These are phyloP conservation scores for Platanthera zijinensis DNA, from an alignment of 106 monocot species.

Conservation along the genomic window DNA sequence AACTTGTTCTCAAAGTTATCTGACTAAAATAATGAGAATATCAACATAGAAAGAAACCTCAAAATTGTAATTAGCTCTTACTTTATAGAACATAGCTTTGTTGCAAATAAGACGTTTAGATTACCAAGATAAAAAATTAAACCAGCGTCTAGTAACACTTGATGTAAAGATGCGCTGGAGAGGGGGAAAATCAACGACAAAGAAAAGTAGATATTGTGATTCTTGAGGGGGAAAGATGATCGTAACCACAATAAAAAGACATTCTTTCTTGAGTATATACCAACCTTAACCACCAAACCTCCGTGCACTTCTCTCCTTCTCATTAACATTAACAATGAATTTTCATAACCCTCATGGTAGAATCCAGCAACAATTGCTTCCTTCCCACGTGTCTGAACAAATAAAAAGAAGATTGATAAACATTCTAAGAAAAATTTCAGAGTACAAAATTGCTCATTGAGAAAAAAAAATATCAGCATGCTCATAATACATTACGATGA, in stretches of 20 bases:
- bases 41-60: neutral
- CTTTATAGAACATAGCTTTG: neutral
- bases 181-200: neutral
- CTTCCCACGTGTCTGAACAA: conserved; percentile 53
- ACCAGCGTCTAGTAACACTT: neutral
- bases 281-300: conserved; percentile 92
- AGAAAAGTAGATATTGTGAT: neutral
- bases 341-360: conserved; percentile 90
- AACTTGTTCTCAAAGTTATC: neutral
- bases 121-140: neutral
- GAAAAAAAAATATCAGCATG: neutral
- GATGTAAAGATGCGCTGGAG: neutral
- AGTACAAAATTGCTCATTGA: neutral
- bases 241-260: neutral
- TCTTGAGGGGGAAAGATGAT: neutral
- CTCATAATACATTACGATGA: neutral
- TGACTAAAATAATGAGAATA: neutral
- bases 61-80: neutral
- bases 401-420: conserved; percentile 11
- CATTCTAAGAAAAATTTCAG: neutral
- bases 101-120: neutral
- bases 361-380: conserved; percentile 94
- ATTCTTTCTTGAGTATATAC: neutral
- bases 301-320: conserved; percentile 89
- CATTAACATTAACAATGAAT: conserved; percentile 92